A percentile compares a stretch with the other conserved stretches of the same genome.
phyloP scores from a whole-genome alignment of 2,329 filamentous ascomycete species.

The Calonectria fujianensis region DNA sequence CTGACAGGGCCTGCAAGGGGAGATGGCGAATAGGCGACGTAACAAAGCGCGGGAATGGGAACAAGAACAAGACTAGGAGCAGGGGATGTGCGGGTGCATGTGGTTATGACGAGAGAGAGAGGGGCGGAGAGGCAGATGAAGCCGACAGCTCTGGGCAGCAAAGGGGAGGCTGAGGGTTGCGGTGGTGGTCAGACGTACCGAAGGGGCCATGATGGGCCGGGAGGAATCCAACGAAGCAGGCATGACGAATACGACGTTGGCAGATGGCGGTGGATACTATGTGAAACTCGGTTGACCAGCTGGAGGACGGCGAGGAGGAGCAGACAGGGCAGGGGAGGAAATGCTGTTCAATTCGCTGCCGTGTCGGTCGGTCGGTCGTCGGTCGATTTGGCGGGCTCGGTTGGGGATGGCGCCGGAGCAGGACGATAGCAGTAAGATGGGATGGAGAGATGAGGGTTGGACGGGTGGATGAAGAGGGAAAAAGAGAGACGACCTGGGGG shows the following conservation, averaged over 20 bases:
- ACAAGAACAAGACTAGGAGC: slow-evolving; percentile 28
- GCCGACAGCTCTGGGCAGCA: background rate
- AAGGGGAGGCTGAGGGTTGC: slow-evolving; percentile 23
- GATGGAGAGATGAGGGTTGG: slow-evolving; percentile 15
- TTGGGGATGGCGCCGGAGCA: slow-evolving; percentile 28
- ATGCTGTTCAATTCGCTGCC: slow-evolving; percentile 17
- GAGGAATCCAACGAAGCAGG: slow-evolving; percentile 76
- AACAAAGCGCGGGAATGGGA: slow-evolving; percentile 14
- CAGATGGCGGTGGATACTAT: slow-evolving; percentile 41
- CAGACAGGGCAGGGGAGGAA: slow-evolving; percentile 24
- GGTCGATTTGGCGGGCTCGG: slow-evolving; percentile 22
- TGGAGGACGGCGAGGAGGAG: slow-evolving; percentile 19
- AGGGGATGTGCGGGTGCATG: background rate
- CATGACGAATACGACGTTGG: slow-evolving; percentile 63
- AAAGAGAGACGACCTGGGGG: slow-evolving; percentile 7
- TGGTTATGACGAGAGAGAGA: slow-evolving; percentile 10
- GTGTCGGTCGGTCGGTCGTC: slow-evolving; percentile 13
- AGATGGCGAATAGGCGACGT: slow-evolving; percentile 19
- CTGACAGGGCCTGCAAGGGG: slow-evolving; percentile 19
- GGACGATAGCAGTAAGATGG: slow-evolving; percentile 19
- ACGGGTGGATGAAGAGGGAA: slow-evolving; percentile 27
- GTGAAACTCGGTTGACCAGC: slow-evolving; percentile 38
- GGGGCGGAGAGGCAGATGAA: slow-evolving; percentile 12
- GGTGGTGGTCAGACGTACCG: slow-evolving; percentile 67
- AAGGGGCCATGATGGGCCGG: slow-evolving; percentile 78